Conservation (phyloP, 495 filamentous ascomycete genomes). For the Massariosphaeria phaeospora region DNA sequence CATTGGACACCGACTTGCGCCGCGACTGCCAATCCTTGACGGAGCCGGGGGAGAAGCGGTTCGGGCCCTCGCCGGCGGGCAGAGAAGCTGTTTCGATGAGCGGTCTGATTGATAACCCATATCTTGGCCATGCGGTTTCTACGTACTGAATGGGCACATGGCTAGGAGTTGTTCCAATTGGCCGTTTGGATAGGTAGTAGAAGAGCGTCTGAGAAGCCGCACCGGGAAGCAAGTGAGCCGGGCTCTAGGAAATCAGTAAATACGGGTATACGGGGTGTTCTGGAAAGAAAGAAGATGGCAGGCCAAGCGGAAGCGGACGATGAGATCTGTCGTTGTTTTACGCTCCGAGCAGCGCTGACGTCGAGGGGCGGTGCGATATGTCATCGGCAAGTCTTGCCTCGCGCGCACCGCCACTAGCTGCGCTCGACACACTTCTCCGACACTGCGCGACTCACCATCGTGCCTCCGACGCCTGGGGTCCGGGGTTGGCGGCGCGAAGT, state of each 20-base stretch:
- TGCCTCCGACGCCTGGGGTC: not conserved
- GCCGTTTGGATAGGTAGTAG: too few species aligned
- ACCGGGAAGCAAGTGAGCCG: conserved; percentile 19
- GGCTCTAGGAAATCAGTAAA: too few species aligned
- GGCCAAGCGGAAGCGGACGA: too few species aligned
- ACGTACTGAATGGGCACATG: conserved; percentile 30
- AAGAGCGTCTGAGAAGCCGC: conserved; percentile 20
- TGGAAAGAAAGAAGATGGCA: too few species aligned
- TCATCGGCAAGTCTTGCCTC: too few species aligned
- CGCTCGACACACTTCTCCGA: conserved; percentile 12
- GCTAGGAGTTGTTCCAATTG: too few species aligned
- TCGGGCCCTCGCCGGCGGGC: conserved; percentile 15
- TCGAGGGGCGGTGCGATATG: not conserved
- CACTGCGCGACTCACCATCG: conserved; percentile 15
- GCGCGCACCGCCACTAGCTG: too few species aligned
- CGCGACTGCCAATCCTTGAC: conserved; percentile 23
- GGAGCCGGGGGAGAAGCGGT: conserved; percentile 12
- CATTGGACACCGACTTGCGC: conserved; percentile 26
- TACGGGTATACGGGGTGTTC: too few species aligned
- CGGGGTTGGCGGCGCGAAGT: not conserved
- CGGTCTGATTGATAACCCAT: not conserved
- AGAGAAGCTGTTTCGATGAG: conserved; percentile 15
- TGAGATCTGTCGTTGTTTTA: conserved; percentile 29
- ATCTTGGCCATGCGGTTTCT: too few species aligned
- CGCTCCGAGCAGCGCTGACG: not conserved